phyloP scores from a whole-genome alignment of 805 yeast species.

The Kodamaea neixiangensis region DNA sequence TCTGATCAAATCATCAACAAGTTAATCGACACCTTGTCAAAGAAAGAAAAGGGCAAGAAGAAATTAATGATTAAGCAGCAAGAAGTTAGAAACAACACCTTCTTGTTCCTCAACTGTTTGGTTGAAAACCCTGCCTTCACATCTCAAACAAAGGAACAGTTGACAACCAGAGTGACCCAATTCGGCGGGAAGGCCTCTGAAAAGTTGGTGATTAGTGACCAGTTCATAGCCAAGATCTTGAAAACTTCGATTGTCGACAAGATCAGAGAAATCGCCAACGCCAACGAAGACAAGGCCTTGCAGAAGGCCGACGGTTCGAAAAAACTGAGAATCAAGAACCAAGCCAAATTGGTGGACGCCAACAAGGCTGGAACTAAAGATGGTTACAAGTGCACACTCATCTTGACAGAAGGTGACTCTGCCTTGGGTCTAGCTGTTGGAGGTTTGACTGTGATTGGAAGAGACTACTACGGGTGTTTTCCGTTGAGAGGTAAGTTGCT shows the following conservation, averaged over 20 bases:
- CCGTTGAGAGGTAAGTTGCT: constrained; percentile 94
- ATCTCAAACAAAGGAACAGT: constrained; percentile 94
- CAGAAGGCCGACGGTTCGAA: constrained; percentile 87
- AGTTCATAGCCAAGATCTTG: constrained; percentile 65
- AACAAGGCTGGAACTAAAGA: constrained; percentile 94
- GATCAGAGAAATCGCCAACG: constrained; percentile 79
- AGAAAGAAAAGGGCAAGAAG: constrained; percentile 66
- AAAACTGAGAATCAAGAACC: constrained; percentile 82
- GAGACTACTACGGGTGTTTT: constrained; percentile 93
- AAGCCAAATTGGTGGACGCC: constrained; percentile 91
- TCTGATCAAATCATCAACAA: constrained; percentile 83
- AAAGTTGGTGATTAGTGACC: constrained; percentile 70
- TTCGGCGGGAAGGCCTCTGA: constrained; percentile 73
- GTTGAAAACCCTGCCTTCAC: constrained; percentile 97
- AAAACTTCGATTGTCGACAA: constrained; percentile 74
- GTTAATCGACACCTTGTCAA: constrained; percentile 61
- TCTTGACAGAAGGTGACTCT: constrained; percentile 96
- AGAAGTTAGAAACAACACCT: constrained; percentile 88
- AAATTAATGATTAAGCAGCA: constrained; percentile 77
- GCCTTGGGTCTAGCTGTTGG: constrained; percentile 90
- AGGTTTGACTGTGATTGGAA: constrained; percentile 91
- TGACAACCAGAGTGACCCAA: constrained; percentile 84
- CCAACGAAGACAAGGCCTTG: constrained; percentile 84
- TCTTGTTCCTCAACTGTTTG: constrained; percentile 85
- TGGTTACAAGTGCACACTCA: constrained; percentile 88